phyloP scores from a whole-genome alignment of 306 rosid genomes.

The Crataegus laevigata region DNA sequence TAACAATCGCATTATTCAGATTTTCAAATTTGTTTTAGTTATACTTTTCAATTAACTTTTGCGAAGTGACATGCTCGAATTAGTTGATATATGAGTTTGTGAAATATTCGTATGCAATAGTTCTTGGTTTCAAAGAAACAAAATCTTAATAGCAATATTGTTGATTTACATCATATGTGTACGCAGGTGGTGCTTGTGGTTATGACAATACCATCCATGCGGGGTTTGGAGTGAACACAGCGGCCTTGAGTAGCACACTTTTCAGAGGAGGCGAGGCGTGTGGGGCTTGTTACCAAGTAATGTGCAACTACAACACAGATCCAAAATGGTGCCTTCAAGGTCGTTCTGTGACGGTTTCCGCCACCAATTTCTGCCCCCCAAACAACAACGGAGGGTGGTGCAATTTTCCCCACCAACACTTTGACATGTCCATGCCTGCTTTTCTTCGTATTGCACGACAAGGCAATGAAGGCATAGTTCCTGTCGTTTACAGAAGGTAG shows the following conservation, averaged over 20 bases:
- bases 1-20: too few relatives aligned
- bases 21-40: too few relatives aligned
- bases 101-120: not conserved
- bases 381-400: conserved; percentile 89
- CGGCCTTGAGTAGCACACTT: conserved; percentile 60
- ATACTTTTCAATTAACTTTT: too few relatives aligned
- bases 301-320: conserved; percentile 47
- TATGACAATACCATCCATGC: conserved; percentile 64
- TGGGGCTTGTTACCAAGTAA: conserved; percentile 76
- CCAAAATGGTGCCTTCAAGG: conserved; percentile 68
- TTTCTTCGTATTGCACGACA: conserved; percentile 62
- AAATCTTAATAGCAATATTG: not conserved
- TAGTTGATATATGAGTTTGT: not conserved
- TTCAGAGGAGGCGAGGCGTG: conserved; percentile 68
- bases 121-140: too few relatives aligned
- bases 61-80: not conserved
- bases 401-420: conserved; percentile 71
- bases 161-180: not conserved
- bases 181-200: conserved; percentile 83
- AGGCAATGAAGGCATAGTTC: conserved; percentile 85
- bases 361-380: conserved; percentile 82
- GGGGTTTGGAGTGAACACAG: conserved; percentile 74
- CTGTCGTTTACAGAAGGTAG: conserved; percentile 61
- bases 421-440: conserved; percentile 80
- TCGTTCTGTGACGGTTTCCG: conserved; percentile 39